phyloP scores from a whole-genome alignment of 768 basidiomycete species.

The Calocybe indica region DNA sequence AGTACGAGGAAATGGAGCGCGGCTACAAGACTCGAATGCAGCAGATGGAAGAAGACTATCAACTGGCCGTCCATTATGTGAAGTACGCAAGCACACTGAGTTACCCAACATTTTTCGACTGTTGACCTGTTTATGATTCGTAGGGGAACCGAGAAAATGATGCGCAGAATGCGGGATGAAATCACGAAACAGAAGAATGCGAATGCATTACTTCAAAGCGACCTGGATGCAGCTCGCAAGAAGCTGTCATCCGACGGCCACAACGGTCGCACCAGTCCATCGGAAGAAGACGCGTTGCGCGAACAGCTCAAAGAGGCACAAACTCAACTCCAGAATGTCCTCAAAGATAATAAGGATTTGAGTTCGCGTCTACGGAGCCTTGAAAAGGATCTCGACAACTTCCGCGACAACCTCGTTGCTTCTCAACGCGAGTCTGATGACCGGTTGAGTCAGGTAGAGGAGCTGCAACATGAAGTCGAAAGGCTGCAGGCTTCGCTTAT shows the following conservation, averaged over 20 bases:
- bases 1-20: constrained; percentile 73
- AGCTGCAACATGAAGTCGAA: constrained; percentile 77
- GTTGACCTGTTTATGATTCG: constrained; percentile 8
- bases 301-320: constrained; percentile 73
- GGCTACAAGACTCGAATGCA: constrained; percentile 75
- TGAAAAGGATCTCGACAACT: constrained; percentile 67
- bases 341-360: constrained; percentile 71
- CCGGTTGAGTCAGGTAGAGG: constrained; percentile 67
- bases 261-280: constrained; percentile 78
- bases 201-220: constrained; percentile 76
- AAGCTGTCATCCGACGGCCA: constrained; percentile 46
- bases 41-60: constrained; percentile 93
- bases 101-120: constrained; percentile 4
- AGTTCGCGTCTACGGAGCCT: constrained; percentile 65
- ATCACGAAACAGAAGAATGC: constrained; percentile 83
- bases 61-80: constrained; percentile 94
- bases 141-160: constrained; percentile 97
- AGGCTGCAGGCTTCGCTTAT: constrained; percentile 66
- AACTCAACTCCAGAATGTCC: constrained; percentile 65
- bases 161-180: constrained; percentile 94
- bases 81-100: constrained; percentile 54
- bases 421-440: constrained; percentile 80
- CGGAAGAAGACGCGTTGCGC: constrained; percentile 69
- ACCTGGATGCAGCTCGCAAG: constrained; percentile 68
- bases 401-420: constrained; percentile 63